Conservation (phyloP, 164 flowering plant genomes). For the Akebia trifoliata region DNA sequence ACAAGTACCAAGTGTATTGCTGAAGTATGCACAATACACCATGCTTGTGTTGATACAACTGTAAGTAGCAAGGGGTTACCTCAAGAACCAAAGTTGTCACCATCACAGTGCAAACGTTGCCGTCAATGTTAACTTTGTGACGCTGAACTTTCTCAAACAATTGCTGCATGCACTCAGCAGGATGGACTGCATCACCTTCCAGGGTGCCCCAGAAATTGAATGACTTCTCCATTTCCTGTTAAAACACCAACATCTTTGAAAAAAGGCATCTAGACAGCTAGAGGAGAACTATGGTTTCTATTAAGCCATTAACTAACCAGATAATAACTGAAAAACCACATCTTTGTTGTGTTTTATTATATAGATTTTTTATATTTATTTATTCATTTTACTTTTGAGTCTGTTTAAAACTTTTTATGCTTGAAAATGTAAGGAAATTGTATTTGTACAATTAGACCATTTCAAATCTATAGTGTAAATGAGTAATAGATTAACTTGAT, state of each 20-base stretch:
- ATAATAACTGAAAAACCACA: no score
- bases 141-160: constrained; percentile 77
- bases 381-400: no score
- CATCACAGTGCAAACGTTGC: constrained; percentile 81
- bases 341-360: no score
- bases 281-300: not conserved
- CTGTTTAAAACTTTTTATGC: no score
- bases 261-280: not conserved
- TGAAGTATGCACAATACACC: not conserved
- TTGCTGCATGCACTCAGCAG: constrained; percentile 83
- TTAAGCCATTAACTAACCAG: not conserved
- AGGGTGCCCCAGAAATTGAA: constrained; percentile 48
- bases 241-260: constrained; percentile 3
- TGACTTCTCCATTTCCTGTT: constrained; percentile 52
- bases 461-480: no score
- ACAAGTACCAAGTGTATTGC: no score
- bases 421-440: no score
- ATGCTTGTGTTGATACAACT: not conserved
- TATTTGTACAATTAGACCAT: no score
- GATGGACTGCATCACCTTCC: constrained; percentile 49
- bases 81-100: constrained; percentile 86
- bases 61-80: constrained; percentile 35
- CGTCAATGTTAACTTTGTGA: constrained; percentile 78
- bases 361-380: no score
- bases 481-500: no score